Evolutionary conservation across 495 filamentous ascomycete species (phyloP), one percentile per base, ranked within the genome.

Genomic region (Aspergillus carlsbadensis): DNA sequence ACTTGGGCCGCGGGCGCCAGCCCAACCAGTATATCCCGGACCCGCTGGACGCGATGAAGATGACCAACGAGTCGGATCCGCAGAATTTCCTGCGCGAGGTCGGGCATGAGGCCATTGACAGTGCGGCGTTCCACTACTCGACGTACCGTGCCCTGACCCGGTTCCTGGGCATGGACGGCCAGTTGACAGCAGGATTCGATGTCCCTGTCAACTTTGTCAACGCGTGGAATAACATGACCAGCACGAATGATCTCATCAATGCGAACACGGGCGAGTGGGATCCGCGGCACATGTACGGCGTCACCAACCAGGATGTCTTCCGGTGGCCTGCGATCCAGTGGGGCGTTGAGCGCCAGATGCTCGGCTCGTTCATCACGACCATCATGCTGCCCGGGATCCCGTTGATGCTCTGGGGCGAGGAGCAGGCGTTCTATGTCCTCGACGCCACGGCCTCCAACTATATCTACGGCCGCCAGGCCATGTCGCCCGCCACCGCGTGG

Each of bases 251-350:
- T 62, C 59, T 88, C 47, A 59, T 80, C 54, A 89, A 88, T 52
- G 71, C 83, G 10, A 84, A 85, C 65, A 87, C 80, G 1, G 85
- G 83, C 50, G 67, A 77, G 44, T 87, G 87, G 49, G 86, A 89
- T 61, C 86, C 86, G 10, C 77, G 87, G 10, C 86, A 90, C 63
- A 79, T 89, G 76, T 89, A 81, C 47, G 87, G 87, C n/a, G 78
- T 76, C 1, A 85, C 84, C 10, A 89, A 89, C 63, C 87, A 90
- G 69, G 87, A 90, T 64, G 84, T 90, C 2, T 87, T 90, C 68
- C 79, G 86, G 7, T 90, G 87, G 87, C 86, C 87, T 2, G 73
- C 81, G 1, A 76, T 90, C 37, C 66, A 76, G n/a, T 73, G 81
- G 49, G 87, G 87, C 5, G 80, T 81, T 1, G 77, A 87, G 61